These are phyloP conservation scores for Abortiporus biennis DNA, from an alignment of 1,284 basidiomycete species.

Conservation along the genomic window DNA sequence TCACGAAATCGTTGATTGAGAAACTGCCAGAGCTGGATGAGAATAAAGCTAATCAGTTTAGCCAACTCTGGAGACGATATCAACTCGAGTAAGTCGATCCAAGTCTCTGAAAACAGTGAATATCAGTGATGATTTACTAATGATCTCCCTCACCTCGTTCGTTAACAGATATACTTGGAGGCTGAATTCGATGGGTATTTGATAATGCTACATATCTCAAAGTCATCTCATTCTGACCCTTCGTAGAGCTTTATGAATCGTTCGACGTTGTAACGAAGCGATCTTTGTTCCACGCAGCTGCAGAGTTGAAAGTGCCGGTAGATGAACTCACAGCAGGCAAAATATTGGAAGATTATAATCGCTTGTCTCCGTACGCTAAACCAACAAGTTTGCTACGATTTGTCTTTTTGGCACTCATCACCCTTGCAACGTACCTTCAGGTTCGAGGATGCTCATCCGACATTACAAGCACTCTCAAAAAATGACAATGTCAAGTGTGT, in stretches of 20 bases:
- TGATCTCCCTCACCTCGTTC: not conserved
- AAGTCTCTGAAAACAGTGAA: not conserved
- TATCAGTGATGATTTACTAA: not conserved
- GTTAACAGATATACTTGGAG: constrained; percentile 26
- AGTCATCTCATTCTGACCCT: not conserved
- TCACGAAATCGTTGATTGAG: constrained; percentile 14
- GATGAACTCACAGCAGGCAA: constrained; percentile 10
- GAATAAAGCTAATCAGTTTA: constrained; percentile 16
- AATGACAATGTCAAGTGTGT: constrained; percentile 14
- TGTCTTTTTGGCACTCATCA: not conserved
- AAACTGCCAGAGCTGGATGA: constrained; percentile 11
- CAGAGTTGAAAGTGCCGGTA: constrained; percentile 16
- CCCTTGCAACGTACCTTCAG: no score
- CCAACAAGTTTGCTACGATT: not conserved
- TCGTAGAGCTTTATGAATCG: constrained; percentile 22
- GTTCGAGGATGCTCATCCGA: constrained; percentile 18
- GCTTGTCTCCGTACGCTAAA: constrained; percentile 18
- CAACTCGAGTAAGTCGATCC: constrained; percentile 25
- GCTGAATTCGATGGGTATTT: constrained; percentile 28
- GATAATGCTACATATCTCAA: not conserved
- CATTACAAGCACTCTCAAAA: constrained; percentile 16
- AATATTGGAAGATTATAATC: constrained; percentile 22
- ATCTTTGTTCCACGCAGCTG: constrained; percentile 22
- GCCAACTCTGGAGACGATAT: constrained; percentile 21
- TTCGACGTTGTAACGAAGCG: constrained; percentile 25